Evolutionary conservation across 495 filamentous ascomycete genomes (phyloP), one percentile per base, ranked within the genome.

Genomic region (Alectoria sarmentosa): DNA sequence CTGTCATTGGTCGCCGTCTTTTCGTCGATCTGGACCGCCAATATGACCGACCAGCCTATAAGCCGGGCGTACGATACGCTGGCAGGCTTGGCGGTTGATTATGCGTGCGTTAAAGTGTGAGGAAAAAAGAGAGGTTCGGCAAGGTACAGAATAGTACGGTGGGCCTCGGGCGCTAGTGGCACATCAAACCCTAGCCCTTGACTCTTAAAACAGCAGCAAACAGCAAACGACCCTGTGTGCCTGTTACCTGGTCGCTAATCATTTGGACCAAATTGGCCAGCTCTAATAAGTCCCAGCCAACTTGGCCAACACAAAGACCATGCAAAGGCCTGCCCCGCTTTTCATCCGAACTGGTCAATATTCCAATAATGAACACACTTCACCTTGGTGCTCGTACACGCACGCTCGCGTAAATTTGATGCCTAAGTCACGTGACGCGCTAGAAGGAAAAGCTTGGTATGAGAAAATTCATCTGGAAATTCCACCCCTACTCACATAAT

Each of bases 11-110:
- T 60, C 46, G 62, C 61, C 52, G 62, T 32, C 48, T 42, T 19
- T 17, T 26, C 26, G 23, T 72, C 64, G 11, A 65, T 72, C 70
- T 70, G 37, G 68, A 58, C 61, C 70, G 70, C 68, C 70, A 70
- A 71, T 72, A 70, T 72, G 70, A 72, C 70, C 68, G 70, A 65
- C 68, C 70, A 70, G 63, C 68, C 68, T 68, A 68, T 72, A 39
- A 61, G 66, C 63, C 62, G 52, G 8, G 58, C 58, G 34, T 44
- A 6, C 36, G 17, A 36, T 36, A 21, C 44, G 19, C 39, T 60
- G 46, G 67, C 61, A 67, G 65, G 60, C 46, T 48, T 68, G 57
- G 64, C 65, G 60, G 66, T 71, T 68, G 71, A 69, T 61, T 69
- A 71, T 63, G 70, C 61, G 44, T 72, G 65, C 66, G 63, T 65